Percentiles rank a stretch among this genome's conserved stretches.
Conservation (phyloP, 2,329 filamentous ascomycete species). For the Pyrenophora graminea region DNA sequence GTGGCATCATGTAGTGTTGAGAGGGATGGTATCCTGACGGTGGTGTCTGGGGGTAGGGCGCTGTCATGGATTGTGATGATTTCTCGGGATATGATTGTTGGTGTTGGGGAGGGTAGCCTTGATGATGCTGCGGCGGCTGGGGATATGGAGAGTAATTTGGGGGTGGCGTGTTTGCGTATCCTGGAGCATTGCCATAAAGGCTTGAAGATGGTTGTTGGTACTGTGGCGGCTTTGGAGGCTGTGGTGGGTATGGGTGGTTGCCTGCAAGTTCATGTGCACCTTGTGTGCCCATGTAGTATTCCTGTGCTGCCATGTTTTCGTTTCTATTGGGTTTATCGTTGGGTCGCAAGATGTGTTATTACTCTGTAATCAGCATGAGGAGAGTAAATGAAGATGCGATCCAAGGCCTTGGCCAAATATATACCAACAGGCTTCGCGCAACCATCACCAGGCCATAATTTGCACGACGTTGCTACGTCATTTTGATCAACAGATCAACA, state of each 20-base stretch:
- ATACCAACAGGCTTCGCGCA: constrained; percentile 30
- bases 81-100: constrained; percentile 15
- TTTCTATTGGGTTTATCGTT: background rate
- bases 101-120: constrained; percentile 21
- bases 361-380: background rate
- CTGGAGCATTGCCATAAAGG: constrained; percentile 9
- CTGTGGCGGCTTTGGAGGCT: constrained; percentile 18
- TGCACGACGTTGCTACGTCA: constrained; percentile 32
- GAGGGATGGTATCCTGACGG: constrained; percentile 19
- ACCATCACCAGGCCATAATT: constrained; percentile 25
- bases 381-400: background rate
- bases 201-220: constrained; percentile 23
- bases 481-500: constrained; percentile 22
- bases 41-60: constrained; percentile 28
- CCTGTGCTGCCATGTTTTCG: constrained; percentile 39
- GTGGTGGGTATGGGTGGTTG: constrained; percentile 20
- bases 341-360: background rate
- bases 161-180: constrained; percentile 15
- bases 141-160: constrained; percentile 20
- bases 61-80: constrained; percentile 7
- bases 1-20: constrained; percentile 1
- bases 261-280: constrained; percentile 27
- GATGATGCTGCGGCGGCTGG: constrained; percentile 28
- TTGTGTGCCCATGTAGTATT: constrained; percentile 39
- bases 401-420: constrained; percentile 22